These are phyloP conservation scores for Phytopythium mirpurense DNA, from an alignment of 352 stramenopile genomes.

Conservation along the genomic window DNA sequence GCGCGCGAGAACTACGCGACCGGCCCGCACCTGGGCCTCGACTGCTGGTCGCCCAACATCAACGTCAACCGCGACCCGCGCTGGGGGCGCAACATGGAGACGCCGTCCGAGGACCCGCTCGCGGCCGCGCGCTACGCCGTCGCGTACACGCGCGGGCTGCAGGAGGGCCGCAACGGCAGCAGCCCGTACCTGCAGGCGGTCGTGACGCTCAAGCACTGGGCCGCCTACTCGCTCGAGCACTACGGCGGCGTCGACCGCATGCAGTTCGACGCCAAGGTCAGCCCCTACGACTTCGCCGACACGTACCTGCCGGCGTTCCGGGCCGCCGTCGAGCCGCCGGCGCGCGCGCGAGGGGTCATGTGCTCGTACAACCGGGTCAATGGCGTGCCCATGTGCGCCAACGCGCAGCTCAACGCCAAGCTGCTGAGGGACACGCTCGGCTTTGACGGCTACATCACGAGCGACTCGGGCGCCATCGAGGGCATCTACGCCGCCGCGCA, in stretches of 20 bases:
- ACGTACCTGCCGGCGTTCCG: constrained; percentile 90
- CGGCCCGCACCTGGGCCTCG: constrained; percentile 76
- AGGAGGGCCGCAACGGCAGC: constrained; percentile 63
- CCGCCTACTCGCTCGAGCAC: constrained; percentile 88
- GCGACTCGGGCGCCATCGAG: constrained; percentile 89
- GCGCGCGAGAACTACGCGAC: constrained; percentile 59
- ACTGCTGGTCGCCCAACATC: constrained; percentile 94
- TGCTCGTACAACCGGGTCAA: constrained; percentile 97
- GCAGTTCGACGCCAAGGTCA: constrained; percentile 88
- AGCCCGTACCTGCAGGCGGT: constrained; percentile 68
- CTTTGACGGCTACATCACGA: constrained; percentile 95
- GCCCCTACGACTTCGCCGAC: constrained; percentile 88
- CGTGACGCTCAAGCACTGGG: constrained; percentile 93
- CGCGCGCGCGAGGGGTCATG: constrained; percentile 87
- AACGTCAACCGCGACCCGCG: constrained; percentile 94
- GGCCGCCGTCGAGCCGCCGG: constrained; percentile 71
- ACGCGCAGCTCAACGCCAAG: constrained; percentile 63
- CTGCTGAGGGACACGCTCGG: constrained; percentile 70
- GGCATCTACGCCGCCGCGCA: constrained; percentile 76
- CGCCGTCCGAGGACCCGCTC: constrained; percentile 90
- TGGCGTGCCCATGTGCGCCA: constrained; percentile 90
- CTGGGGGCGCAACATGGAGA: constrained; percentile 93
- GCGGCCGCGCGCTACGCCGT: constrained; percentile 90
- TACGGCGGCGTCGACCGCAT: constrained; percentile 71
- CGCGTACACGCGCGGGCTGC: constrained; percentile 86